Conservation (phyloP, 2,329 filamentous ascomycete species). For the Chaetomiaceae sp. region DNA sequence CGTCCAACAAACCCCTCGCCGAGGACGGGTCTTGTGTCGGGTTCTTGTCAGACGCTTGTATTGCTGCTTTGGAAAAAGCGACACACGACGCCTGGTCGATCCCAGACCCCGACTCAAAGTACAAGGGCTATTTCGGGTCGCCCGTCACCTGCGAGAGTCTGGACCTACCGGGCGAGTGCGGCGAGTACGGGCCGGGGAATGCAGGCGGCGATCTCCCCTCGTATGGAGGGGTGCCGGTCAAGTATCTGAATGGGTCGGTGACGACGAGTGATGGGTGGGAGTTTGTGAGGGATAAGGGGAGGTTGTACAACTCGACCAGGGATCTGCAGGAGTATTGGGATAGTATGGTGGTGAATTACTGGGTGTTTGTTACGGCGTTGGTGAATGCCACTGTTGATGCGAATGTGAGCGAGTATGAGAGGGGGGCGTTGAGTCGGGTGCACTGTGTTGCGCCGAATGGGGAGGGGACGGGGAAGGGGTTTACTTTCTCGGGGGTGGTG, state of each 20-base stretch:
- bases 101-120: not conserved
- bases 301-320: conserved; percentile 2
- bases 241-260: conserved; percentile 15
- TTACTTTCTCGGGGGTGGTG: conserved; percentile 11
- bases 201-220: not conserved
- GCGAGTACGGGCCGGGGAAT: conserved; percentile 4
- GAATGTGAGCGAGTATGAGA: not conserved
- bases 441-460: conserved; percentile 24
- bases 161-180: conserved; percentile 4
- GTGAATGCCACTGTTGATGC: conserved; percentile 10
- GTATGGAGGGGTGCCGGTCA: conserved; percentile 9
- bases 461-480: conserved; percentile 15
- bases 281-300: not conserved
- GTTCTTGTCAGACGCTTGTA: conserved; percentile 15
- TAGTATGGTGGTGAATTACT: conserved; percentile 14
- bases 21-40: conserved; percentile 16
- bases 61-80: conserved; percentile 11
- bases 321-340: conserved; percentile 15
- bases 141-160: not conserved
- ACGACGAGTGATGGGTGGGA: conserved; percentile 12
- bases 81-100: not conserved
- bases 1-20: conserved; percentile 10
- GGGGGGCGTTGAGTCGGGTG: not conserved
- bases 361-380: conserved; percentile 10
- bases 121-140: not conserved